Evolutionary conservation across 768 basidiomycete genomes (phyloP).

Genomic region (Paxillus ammoniavirescens): DNA sequence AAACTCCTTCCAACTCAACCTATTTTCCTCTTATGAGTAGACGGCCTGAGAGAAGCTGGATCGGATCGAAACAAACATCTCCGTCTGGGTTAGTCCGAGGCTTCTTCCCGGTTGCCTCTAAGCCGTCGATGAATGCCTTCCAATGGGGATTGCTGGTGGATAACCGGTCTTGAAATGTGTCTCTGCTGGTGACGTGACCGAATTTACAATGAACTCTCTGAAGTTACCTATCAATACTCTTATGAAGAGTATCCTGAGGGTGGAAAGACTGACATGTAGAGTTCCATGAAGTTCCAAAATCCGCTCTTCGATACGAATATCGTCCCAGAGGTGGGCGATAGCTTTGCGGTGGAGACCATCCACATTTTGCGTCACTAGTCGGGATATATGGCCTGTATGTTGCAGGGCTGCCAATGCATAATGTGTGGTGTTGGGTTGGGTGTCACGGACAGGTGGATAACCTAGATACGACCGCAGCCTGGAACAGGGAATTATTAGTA

Average conservation of each 20-base stretch:
- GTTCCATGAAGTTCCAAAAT: conserved; percentile 90
- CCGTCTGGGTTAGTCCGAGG: conserved; percentile 91
- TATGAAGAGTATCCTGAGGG: neutral
- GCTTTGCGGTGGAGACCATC: conserved; percentile 92
- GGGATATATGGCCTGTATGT: conserved; percentile 55
- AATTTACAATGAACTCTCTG: conserved; percentile 76
- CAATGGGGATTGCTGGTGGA: conserved; percentile 75
- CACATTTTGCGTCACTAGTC: conserved; percentile 87
- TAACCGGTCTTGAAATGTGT: conserved; percentile 72
- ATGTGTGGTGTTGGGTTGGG: conserved; percentile 87
- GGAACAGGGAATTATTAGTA: neutral
- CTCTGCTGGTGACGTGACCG: conserved; percentile 67
- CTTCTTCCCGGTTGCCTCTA: conserved; percentile 54
- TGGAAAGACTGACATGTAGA: conserved; percentile 56
- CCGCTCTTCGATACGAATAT: conserved; percentile 32
- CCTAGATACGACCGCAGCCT: conserved; percentile 77
- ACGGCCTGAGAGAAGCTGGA: neutral
- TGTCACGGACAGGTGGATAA: conserved; percentile 83
- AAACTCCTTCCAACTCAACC: conserved; percentile 80
- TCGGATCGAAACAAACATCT: conserved; percentile 54
- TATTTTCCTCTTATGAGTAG: conserved; percentile 25
- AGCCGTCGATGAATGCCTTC: conserved; percentile 65
- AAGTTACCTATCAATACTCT: conserved; percentile 12
- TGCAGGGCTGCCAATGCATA: conserved; percentile 83
- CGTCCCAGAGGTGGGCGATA: conserved; percentile 43